Base-by-base conservation (phyloP, 75 land plant genomes). In the Picea glauca region DNA sequence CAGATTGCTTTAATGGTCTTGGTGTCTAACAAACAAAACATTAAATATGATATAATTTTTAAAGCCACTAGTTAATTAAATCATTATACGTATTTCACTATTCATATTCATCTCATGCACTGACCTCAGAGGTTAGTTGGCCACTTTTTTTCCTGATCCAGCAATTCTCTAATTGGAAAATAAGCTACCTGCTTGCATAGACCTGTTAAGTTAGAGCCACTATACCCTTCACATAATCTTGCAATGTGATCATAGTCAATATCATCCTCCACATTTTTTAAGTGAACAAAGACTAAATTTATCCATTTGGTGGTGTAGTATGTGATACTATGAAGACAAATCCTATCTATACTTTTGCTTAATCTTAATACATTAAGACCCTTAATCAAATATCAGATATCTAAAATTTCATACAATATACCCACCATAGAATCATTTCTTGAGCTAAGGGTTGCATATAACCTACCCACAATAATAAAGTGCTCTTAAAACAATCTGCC, bases 121-220 rank as follows among this genome's bases (percentile, higher is more conserved):
- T 72, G 81, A 88, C 88, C 68, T 88, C 90, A 35, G 40, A 12
- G 20, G 81, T 58, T 60, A 75, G 13, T 21, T 72, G 76, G 12
- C 95, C 95, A 62, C 62, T 81, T 61, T 83, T 26, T 93, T 79
- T 97, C 99, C 38, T 85, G 87, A 20, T 86, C 83, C 74, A 97
- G 79, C 54, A 94, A 82, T 35, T 97, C 99, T 80, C 98, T 88
- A 38, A 97, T 82, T n/a, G 99, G 96, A 58, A 88, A 72, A 77
- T 93, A 97, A 13, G 99, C 98, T 74, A 98, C 98, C 76, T 95
- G 80, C 82, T 98, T 98, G 81, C 98, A 95, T 56, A 95, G 85
- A 33, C 95, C 96, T 43, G 91, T 81, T 62, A 98, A 76, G 82
- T 95, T 98, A 43, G 98, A 98, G 46, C 99, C 99, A 72, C 91